Conservation (phyloP, 1,284 basidiomycete species). For the Chondrostereum purpureum region DNA sequence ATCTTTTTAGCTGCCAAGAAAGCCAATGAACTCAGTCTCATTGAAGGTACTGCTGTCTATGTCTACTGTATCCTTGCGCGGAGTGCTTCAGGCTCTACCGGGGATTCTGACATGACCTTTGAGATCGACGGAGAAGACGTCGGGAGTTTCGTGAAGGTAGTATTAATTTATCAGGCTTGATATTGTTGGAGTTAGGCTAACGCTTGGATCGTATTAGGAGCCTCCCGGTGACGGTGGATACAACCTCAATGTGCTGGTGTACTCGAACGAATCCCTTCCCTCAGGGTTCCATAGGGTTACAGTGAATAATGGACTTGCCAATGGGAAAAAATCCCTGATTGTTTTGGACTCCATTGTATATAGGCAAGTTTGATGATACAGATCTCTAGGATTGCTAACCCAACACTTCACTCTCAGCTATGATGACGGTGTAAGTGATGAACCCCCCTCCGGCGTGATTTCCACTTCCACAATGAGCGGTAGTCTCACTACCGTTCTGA, state of each 20-base stretch:
- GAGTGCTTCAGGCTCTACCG: constrained; percentile 1
- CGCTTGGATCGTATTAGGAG: constrained; percentile 1
- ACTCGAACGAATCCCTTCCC: constrained; percentile 15
- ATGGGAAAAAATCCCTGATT: constrained; percentile 19
- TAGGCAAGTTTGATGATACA: constrained; percentile 19
- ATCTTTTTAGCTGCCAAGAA: constrained; percentile 9
- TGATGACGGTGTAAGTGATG: neutral
- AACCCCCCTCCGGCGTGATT: neutral
- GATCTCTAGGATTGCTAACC: neutral
- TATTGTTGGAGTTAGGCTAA: too few species aligned
- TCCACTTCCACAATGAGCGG: neutral
- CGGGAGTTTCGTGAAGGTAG: constrained; percentile 13
- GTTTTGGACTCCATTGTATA: constrained; percentile 30
- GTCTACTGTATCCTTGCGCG: constrained; percentile 22
- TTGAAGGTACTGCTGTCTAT: constrained; percentile 24
- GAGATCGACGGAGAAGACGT: constrained; percentile 18
- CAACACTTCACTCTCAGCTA: neutral
- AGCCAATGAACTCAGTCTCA: constrained; percentile 3
- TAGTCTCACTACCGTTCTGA: too few species aligned
- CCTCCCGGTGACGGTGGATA: constrained; percentile 10
- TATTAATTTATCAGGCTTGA: neutral
- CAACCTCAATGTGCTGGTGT: constrained; percentile 20
- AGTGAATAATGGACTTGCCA: constrained; percentile 24
- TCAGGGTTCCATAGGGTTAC: constrained; percentile 23
- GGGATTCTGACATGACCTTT: constrained; percentile 21